These are phyloP conservation scores for Myotisia sp. DNA, from an alignment of 2,329 filamentous ascomycete species.

Conservation along the genomic window DNA sequence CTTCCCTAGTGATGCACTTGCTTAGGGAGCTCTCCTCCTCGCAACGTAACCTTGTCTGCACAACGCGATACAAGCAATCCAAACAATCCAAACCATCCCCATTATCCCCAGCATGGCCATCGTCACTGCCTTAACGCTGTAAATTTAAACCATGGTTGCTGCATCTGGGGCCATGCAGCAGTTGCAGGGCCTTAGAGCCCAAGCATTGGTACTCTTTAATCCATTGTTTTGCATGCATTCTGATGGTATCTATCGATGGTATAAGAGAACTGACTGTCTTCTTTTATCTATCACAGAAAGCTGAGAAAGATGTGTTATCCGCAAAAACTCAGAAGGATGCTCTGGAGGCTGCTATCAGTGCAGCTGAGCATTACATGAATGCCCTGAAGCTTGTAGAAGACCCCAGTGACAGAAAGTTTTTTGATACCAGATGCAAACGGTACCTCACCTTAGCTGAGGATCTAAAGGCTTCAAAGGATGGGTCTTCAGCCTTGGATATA, in stretches of 20 bases:
- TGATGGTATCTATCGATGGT: not conserved
- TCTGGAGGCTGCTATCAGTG: slow-evolving; percentile 58
- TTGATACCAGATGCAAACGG: slow-evolving; percentile 54
- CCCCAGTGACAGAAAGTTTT: slow-evolving; percentile 48
- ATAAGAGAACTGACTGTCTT: too few relatives aligned
- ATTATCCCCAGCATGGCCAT: too few relatives aligned
- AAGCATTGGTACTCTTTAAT: slow-evolving; percentile 9
- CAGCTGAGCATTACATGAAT: slow-evolving; percentile 69
- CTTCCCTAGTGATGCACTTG: too few relatives aligned
- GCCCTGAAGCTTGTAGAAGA: slow-evolving; percentile 47
- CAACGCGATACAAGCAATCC: too few relatives aligned
- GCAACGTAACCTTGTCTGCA: too few relatives aligned
- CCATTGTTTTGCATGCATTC: not conserved
- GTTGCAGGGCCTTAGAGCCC: slow-evolving; percentile 6
- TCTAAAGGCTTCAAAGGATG: slow-evolving; percentile 44
- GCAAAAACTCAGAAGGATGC: slow-evolving; percentile 47
- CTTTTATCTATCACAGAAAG: slow-evolving; percentile 11
- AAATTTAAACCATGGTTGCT: too few relatives aligned
- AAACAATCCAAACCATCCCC: too few relatives aligned
- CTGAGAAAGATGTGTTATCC: slow-evolving; percentile 25
- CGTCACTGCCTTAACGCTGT: too few relatives aligned
- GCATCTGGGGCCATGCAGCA: too few relatives aligned
- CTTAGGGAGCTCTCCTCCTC: too few relatives aligned
- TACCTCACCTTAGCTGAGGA: slow-evolving; percentile 59
- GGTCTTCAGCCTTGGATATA: slow-evolving; percentile 9